phyloP scores from a whole-genome alignment of 305 asterid genomes.

The Solanum hybrid region DNA sequence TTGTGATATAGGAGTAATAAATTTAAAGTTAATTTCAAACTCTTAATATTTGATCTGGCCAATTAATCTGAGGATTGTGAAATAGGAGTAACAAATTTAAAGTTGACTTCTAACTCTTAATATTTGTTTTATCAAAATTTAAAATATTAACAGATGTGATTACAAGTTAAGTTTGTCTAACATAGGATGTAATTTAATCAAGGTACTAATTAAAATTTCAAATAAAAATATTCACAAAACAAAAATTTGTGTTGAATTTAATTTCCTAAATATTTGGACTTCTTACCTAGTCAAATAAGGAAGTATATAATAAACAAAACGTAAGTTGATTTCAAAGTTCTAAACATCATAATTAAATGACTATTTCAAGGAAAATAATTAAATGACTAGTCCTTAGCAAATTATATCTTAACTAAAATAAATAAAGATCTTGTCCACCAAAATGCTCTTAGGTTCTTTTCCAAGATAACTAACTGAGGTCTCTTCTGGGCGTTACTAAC shows the following conservation, averaged over 20 bases:
- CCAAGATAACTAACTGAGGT: background rate
- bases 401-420: background rate
- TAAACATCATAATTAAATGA: background rate
- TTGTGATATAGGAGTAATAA: background rate
- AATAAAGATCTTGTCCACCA: background rate
- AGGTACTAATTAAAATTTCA: background rate
- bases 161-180: background rate
- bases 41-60: background rate
- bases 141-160: background rate
- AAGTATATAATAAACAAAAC: background rate
- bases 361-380: background rate
- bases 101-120: background rate
- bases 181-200: background rate
- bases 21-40: background rate
- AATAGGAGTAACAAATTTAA: background rate
- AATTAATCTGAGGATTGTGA: background rate
- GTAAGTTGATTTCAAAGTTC: background rate
- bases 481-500: background rate
- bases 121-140: background rate
- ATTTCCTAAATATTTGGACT: background rate
- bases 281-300: background rate
- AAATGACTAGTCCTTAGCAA: background rate
- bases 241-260: background rate
- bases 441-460: background rate
- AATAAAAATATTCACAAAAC: background rate